Percentiles rank a stretch among this genome's conserved stretches.
Conservation (phyloP, 768 basidiomycete genomes). For the Lentinus brumalis region DNA sequence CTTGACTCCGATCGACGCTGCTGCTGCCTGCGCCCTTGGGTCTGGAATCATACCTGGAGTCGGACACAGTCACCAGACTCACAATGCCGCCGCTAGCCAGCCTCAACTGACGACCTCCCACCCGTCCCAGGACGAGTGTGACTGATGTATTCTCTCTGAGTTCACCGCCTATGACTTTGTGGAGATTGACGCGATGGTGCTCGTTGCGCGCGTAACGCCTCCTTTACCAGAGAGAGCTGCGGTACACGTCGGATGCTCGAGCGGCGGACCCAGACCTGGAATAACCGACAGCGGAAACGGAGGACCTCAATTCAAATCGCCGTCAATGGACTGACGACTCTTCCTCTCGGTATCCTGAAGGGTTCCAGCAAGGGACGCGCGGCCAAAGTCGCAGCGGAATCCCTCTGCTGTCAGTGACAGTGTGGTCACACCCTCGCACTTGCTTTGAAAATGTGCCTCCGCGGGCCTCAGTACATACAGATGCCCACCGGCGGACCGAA, state of each 20-base stretch:
- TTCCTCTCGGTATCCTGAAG: slow-evolving; percentile 16
- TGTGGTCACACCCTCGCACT: too few species aligned
- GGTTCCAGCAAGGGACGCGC: neutral
- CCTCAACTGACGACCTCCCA: slow-evolving; percentile 22
- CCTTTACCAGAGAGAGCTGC: neutral
- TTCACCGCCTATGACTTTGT: slow-evolving; percentile 61
- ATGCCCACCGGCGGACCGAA: too few species aligned
- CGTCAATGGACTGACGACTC: slow-evolving; percentile 24
- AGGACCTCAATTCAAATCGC: slow-evolving; percentile 29
- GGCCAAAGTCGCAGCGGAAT: slow-evolving; percentile 36
- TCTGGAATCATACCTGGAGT: neutral
- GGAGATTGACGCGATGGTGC: slow-evolving; percentile 45
- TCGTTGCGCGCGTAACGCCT: slow-evolving; percentile 7
- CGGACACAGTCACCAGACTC: neutral
- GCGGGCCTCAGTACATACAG: too few species aligned
- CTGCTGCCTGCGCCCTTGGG: slow-evolving; percentile 3
- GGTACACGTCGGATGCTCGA: neutral
- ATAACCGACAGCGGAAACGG: slow-evolving; percentile 1
- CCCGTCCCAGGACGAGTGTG: slow-evolving; percentile 42
- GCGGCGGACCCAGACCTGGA: neutral
- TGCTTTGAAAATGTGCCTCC: too few species aligned
- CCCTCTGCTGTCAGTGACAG: slow-evolving; percentile 53
- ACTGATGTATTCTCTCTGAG: slow-evolving; percentile 51
- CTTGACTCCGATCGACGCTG: slow-evolving; percentile 19
- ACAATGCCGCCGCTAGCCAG: too few species aligned